Conservation (phyloP, 2,329 filamentous ascomycete genomes). For the Coleophoma cylindrospora region DNA sequence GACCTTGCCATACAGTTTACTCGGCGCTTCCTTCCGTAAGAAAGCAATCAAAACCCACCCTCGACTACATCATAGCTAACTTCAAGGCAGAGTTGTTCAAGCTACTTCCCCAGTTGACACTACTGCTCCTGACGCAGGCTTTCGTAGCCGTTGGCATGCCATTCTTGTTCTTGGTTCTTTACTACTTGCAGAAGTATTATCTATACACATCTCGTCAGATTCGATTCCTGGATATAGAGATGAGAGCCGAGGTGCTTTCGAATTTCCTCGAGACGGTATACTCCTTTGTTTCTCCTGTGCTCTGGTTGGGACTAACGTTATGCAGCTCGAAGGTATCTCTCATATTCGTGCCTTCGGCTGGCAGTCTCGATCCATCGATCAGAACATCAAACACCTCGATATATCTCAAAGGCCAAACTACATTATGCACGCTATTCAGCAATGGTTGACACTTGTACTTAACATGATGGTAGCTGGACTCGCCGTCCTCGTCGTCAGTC, state of each 20-base stretch:
- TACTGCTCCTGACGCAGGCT: constrained; percentile 40
- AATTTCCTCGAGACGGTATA: constrained; percentile 34
- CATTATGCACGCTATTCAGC: constrained; percentile 48
- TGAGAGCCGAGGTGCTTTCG: constrained; percentile 46
- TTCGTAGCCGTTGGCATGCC: constrained; percentile 47
- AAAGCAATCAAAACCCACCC: neutral
- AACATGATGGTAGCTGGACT: constrained; percentile 11
- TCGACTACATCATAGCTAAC: neutral
- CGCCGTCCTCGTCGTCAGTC: constrained; percentile 9
- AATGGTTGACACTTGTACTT: constrained; percentile 48
- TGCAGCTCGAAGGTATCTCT: constrained; percentile 40
- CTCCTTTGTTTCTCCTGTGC: neutral
- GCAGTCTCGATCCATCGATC: constrained; percentile 36
- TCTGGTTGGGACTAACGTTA: neutral
- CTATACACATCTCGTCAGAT: constrained; percentile 56
- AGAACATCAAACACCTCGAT: constrained; percentile 43
- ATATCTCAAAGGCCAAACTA: constrained; percentile 51
- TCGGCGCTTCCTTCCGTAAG: neutral
- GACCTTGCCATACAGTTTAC: neutral
- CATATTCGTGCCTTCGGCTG: constrained; percentile 54
- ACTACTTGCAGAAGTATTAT: constrained; percentile 50
- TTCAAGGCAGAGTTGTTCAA: constrained; percentile 13
- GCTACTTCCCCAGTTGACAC: constrained; percentile 37
- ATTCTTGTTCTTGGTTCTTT: constrained; percentile 39
- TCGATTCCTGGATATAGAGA: constrained; percentile 55